A percentile compares a stretch with the other conserved stretches of the same genome.
Conservation (phyloP, 2,329 filamentous ascomycete genomes). For the Cordyceps cateniannulata region DNA sequence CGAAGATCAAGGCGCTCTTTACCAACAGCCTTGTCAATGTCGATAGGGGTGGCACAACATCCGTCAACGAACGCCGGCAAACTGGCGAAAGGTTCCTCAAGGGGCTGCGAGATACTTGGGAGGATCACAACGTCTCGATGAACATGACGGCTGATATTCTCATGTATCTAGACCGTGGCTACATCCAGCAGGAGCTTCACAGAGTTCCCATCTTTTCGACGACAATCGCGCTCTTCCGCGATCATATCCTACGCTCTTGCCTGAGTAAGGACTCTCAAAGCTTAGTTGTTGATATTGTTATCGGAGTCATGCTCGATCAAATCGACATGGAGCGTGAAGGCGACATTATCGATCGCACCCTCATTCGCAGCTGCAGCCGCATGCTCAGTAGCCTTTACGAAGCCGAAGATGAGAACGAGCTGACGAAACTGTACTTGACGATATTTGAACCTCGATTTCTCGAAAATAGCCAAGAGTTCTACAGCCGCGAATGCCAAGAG, state of each 20-base stretch:
- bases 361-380: slow-evolving; percentile 75
- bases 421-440: slow-evolving; percentile 75
- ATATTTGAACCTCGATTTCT: slow-evolving; percentile 78
- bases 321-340: slow-evolving; percentile 88
- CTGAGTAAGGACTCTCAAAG: slow-evolving; percentile 39
- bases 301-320: slow-evolving; percentile 79
- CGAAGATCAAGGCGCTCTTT: slow-evolving; percentile 63
- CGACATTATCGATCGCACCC: slow-evolving; percentile 75
- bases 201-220: slow-evolving; percentile 75
- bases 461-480: slow-evolving; percentile 64
- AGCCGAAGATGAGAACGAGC: slow-evolving; percentile 67
- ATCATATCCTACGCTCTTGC: slow-evolving; percentile 67
- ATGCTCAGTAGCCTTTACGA: slow-evolving; percentile 91
- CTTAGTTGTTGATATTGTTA: slow-evolving; percentile 67
- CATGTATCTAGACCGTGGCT: slow-evolving; percentile 94
- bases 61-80: slow-evolving; percentile 70
- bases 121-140: slow-evolving; percentile 87
- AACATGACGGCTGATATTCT: slow-evolving; percentile 94
- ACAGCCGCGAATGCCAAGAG: slow-evolving; percentile 65
- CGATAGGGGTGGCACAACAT: slow-evolving; percentile 48
- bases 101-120: slow-evolving; percentile 71
- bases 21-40: slow-evolving; percentile 59
- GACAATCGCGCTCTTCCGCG: slow-evolving; percentile 81
- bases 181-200: slow-evolving; percentile 58
- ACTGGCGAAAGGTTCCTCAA: slow-evolving; percentile 79